These are phyloP conservation scores for Plasmodium yoelii DNA, from an alignment of 169 alveolate genomes.

Conservation along the genomic window DNA sequence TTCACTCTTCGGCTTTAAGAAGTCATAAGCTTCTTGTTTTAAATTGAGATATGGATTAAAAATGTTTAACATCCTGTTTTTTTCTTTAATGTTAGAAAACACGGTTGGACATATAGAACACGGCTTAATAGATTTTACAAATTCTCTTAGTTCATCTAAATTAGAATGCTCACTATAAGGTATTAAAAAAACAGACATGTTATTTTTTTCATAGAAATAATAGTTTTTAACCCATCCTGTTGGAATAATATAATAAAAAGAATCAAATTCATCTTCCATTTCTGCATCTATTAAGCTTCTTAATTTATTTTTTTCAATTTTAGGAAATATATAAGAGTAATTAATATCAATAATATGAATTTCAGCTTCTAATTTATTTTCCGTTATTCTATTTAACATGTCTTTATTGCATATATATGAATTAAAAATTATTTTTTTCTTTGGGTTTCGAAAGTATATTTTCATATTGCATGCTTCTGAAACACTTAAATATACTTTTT, in stretches of 20 bases:
- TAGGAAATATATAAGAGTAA: conserved; percentile 67
- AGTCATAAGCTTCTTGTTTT: conserved; percentile 21
- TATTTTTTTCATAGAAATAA: conserved; percentile 43
- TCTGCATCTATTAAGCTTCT: conserved; percentile 60
- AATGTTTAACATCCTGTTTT: conserved; percentile 15
- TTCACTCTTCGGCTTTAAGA: conserved; percentile 17
- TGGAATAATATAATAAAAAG: conserved; percentile 70
- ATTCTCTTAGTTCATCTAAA: conserved; percentile 38
- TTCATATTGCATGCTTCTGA: conserved; percentile 75
- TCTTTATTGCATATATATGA: conserved; percentile 38
- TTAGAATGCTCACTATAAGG: conserved; percentile 77
- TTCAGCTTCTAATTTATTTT: conserved; percentile 68
- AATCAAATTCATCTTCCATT: conserved; percentile 67
- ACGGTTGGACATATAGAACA: conserved; percentile 73
- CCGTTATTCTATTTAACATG: conserved; percentile 62
- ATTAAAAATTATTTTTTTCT: conserved; percentile 36
- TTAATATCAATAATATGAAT: conserved; percentile 70
- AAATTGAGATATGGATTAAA: conserved; percentile 52
- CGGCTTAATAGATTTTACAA: conserved; percentile 65
- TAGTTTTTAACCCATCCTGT: conserved; percentile 76
- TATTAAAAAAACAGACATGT: conserved; percentile 59
- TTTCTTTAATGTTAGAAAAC: conserved; percentile 50
- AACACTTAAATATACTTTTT: conserved; percentile 59
- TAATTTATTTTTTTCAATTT: conserved; percentile 52
- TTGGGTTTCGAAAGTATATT: conserved; percentile 44